These are phyloP conservation scores for Dictyostelium citrinum DNA, from an alignment of 78 protist genomes.

Conservation along the genomic window DNA sequence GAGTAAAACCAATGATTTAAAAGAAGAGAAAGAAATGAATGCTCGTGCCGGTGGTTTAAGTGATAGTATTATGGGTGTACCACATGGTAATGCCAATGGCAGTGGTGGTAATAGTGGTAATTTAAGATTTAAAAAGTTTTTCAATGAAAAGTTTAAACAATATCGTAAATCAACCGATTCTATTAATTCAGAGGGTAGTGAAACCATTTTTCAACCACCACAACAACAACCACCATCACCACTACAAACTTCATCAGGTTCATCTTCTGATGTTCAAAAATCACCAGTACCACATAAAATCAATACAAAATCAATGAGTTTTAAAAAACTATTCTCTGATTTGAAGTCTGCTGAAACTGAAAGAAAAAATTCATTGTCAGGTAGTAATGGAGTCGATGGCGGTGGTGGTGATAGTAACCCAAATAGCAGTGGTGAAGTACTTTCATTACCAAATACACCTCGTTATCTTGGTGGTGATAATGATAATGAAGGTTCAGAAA, in stretches of 20 bases:
- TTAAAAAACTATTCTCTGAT: constrained; percentile 10
- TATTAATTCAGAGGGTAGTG: neutral
- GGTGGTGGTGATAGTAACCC: neutral
- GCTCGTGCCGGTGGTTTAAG: constrained; percentile 24
- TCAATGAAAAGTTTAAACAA: constrained; percentile 31
- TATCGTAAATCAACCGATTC: constrained; percentile 2
- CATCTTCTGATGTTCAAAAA: neutral
- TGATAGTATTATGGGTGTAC: constrained; percentile 66
- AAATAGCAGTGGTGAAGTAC: neutral
- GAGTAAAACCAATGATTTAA: constrained; percentile 12
- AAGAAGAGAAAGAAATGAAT: constrained; percentile 23
- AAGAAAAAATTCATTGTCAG: neutral
- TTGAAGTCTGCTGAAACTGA: neutral
- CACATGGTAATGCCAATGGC: neutral
- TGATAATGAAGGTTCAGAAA: neutral
- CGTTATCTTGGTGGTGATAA: neutral
- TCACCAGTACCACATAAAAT: neutral
- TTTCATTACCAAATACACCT: constrained; percentile 1
- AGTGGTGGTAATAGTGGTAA: neutral
- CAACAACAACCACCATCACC: neutral
- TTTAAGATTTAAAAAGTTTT: constrained; percentile 43
- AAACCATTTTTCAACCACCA: neutral
- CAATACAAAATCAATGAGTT: constrained; percentile 7
- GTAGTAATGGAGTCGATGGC: neutral
- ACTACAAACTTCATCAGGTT: neutral